Conservation (phyloP, 805 yeast species). For the Nematodospora valgi region DNA sequence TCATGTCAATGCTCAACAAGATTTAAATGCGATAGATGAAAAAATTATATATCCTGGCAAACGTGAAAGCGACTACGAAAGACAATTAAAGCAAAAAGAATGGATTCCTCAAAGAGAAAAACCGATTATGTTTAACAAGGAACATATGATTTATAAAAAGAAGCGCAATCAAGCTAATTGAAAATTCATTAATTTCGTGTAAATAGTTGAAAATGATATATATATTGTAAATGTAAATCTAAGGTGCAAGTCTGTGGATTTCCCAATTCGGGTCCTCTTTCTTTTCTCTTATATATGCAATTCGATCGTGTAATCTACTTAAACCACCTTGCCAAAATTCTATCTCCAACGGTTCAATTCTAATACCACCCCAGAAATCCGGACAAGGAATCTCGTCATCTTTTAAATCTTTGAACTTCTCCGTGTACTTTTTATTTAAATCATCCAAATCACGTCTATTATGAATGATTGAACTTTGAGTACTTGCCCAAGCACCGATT, state of each 20-base stretch:
- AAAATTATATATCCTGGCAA: conserved; percentile 73
- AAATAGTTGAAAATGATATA: not conserved
- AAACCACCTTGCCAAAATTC: conserved; percentile 98
- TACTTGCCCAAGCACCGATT: conserved; percentile 96
- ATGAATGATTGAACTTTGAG: conserved; percentile 66
- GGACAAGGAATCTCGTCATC: conserved; percentile 83
- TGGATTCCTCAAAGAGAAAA: conserved; percentile 43
- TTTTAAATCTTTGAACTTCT: conserved; percentile 52
- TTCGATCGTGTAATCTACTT: conserved; percentile 86
- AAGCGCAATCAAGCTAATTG: no score
- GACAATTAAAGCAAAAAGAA: conserved; percentile 35
- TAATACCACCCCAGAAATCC: conserved; percentile 92
- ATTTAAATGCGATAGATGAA: conserved; percentile 59
- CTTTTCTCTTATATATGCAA: conserved; percentile 60
- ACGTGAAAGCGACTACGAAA: conserved; percentile 35
- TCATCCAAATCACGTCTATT: conserved; percentile 63
- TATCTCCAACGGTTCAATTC: conserved; percentile 82
- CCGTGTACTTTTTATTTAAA: conserved; percentile 43
- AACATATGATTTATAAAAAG: conserved; percentile 7
- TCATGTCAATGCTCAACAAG: conserved; percentile 16
- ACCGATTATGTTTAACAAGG: conserved; percentile 32
- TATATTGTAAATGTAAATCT: conserved; percentile 5
- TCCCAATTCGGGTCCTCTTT: conserved; percentile 53
- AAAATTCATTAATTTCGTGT: not conserved
- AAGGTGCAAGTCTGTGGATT: conserved; percentile 71